These are phyloP conservation scores for Argentina anserina DNA, from an alignment of 306 rosid species.

Conservation along the genomic window DNA sequence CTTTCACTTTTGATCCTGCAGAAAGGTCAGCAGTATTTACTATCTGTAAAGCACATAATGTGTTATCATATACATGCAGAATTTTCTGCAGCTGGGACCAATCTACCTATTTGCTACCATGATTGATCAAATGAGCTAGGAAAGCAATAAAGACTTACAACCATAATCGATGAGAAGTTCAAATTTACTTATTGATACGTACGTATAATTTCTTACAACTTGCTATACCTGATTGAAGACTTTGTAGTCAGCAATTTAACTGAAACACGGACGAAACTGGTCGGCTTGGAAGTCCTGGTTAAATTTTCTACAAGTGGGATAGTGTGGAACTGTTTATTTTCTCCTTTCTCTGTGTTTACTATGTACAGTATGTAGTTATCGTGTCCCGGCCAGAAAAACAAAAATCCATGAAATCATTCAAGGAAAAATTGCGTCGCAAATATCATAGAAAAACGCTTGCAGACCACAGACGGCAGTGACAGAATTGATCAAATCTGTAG, in stretches of 20 bases:
- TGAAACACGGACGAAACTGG: no score
- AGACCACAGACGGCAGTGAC: background rate
- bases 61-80: background rate
- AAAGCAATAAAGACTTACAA: background rate
- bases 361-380: no score
- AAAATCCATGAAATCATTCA: no score
- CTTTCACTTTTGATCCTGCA: background rate
- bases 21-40: background rate
- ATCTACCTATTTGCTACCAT: background rate
- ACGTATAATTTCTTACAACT: no score
- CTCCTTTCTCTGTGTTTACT: background rate
- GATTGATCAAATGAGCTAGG: background rate
- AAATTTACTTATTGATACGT: no score
- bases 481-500: background rate
- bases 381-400: no score
- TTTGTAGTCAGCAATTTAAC: no score
- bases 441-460: background rate
- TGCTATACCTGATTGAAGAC: no score
- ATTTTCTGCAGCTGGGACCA: background rate
- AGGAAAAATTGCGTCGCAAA: conserved; percentile 8
- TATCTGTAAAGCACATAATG: background rate
- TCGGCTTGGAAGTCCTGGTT: background rate
- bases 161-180: no score
- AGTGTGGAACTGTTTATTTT: background rate
- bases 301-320: background rate